phyloP scores from a whole-genome alignment of 177 flowering plant genomes.

The Vitis hybrid region DNA sequence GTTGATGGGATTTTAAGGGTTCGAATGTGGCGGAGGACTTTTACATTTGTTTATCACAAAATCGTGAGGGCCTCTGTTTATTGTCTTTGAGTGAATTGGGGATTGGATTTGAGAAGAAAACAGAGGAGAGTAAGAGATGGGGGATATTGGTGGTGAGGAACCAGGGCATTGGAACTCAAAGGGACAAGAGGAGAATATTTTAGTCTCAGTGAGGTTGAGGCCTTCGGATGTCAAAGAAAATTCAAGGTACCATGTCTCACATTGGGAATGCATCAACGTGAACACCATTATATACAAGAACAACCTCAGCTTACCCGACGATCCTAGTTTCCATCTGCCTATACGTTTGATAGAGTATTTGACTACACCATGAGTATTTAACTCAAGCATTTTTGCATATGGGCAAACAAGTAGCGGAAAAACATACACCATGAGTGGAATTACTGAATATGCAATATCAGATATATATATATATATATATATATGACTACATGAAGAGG shows the following conservation, averaged over 20 bases:
- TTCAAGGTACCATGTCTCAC: slow-evolving; percentile 38
- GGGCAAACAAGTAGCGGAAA: slow-evolving; percentile 99
- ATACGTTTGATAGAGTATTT: slow-evolving; percentile 5
- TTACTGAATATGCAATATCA: slow-evolving; percentile 64
- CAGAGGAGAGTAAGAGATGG: slow-evolving; percentile 14
- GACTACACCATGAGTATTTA: too few species aligned
- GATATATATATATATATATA: slow-evolving; percentile 46
- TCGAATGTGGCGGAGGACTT: too few species aligned
- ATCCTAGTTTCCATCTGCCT: slow-evolving; percentile 44
- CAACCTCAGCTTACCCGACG: slow-evolving; percentile 27
- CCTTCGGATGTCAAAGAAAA: slow-evolving; percentile 58
- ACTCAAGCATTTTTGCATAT: slow-evolving; percentile 79
- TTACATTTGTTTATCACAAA: too few species aligned
- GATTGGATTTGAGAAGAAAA: not conserved
- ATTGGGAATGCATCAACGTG: slow-evolving; percentile 62
- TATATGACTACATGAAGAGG: slow-evolving; percentile 14
- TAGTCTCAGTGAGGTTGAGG: slow-evolving; percentile 59
- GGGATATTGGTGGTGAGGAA: slow-evolving; percentile 29
- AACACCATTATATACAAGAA: slow-evolving; percentile 43
- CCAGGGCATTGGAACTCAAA: slow-evolving; percentile 11
- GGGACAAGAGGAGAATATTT: slow-evolving; percentile 43
- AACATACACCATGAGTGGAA: slow-evolving; percentile 95
- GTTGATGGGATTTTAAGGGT: too few species aligned
- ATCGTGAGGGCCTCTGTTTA: too few species aligned
- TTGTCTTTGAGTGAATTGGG: not conserved